A percentile compares a stretch with the other conserved stretches of the same genome.
Evolutionary conservation across 495 filamentous ascomycete species (phyloP).

Genomic region (Neurospora sp.): DNA sequence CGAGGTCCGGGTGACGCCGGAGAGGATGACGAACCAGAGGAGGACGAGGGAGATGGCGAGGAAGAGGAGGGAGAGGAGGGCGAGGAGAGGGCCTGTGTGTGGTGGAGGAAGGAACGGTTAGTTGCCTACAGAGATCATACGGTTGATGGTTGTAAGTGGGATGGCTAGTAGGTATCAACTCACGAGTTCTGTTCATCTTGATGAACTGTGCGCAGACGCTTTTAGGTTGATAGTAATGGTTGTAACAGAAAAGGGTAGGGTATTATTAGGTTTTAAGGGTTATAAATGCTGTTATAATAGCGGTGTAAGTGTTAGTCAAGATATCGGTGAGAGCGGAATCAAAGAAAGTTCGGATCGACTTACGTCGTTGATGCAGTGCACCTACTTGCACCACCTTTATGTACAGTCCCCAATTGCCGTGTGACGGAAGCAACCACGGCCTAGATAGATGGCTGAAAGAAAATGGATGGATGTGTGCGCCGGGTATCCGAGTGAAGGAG

Average conservation of each 20-base stretch:
- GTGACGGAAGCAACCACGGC: neutral
- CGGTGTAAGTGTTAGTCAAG: neutral
- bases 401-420: neutral
- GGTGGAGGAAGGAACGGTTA: neutral
- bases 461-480: neutral
- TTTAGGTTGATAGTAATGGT: neutral
- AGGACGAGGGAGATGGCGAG: slow-evolving; percentile 63
- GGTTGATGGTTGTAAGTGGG: neutral
- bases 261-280: neutral
- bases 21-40: slow-evolving; percentile 72
- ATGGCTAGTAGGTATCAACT: neutral
- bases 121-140: neutral
- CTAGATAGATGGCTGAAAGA: neutral
- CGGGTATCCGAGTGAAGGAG: neutral
- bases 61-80: slow-evolving; percentile 57
- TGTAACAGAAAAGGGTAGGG: neutral
- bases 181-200: slow-evolving; percentile 14
- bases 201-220: neutral
- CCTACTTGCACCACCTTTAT: neutral
- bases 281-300: neutral
- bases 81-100: slow-evolving; percentile 25
- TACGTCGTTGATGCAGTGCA: neutral
- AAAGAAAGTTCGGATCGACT: neutral
- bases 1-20: slow-evolving; percentile 45
- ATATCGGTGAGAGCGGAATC: neutral